Evolutionary conservation across 495 filamentous ascomycete species (phyloP), one percentile per base, ranked within the genome.

Genomic region (Podospora appendiculata): DNA sequence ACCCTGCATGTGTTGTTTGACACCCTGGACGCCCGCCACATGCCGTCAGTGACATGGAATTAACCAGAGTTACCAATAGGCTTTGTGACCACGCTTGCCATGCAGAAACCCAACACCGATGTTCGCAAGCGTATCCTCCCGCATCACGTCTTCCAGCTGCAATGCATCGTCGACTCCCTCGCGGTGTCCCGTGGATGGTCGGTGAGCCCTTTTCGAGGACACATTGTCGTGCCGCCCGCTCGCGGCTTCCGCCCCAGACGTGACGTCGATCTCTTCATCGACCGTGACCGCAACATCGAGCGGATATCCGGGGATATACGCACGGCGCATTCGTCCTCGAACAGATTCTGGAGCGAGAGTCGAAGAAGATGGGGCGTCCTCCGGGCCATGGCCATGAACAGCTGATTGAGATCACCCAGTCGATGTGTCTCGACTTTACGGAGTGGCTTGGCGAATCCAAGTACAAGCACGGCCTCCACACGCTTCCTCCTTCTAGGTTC

Each of bases 161-260:
- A 77, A 56, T 69, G 65, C 50, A 74, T 77, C 25, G 63, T 75
- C 14, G 74, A 79, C 47, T 70, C 73, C 2, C 47, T 74, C 45
- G 60, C 60, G 0, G 56, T 66, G 2, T 70, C 70, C 19, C 69
- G 64, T 10, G 73, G 74, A 6, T 77, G 71, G 73, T 63, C 58
- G 9, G 11, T 64, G 7, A 64, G 51, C 56, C 19, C 39, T 25
- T 36, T 71, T 12, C 48, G 49, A 48, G 68, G 70, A 3, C 61
- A 70, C 50, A 44, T 70, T 10, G 32, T 72, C 2, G 51, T 39
- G 8, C 50, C 55, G 41, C 70, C 72, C 10, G 19, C 65, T 4
- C 45, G 13, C 32, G 45, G 36, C 3, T 76, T 73, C 38, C 60
- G 61, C n/a, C 65, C 70, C 12, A 49, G 60, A 41, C 62, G 69